Percentiles rank a stretch among this genome's conserved stretches.
phyloP scores from a whole-genome alignment of 208 protist genomes.

The Tetramitus jugosus region DNA sequence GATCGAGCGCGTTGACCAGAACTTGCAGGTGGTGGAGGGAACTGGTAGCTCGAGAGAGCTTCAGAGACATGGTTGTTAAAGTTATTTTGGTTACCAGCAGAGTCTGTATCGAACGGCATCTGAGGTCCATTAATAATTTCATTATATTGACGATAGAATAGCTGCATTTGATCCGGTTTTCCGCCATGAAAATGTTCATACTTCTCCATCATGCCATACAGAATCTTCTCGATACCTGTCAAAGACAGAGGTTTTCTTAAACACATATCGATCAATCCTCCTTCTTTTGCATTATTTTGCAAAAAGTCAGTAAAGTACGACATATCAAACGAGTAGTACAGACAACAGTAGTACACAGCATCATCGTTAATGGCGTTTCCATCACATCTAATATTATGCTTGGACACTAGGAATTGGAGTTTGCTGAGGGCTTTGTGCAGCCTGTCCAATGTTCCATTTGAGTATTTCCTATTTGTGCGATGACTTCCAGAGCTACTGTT shows the following conservation, averaged over 20 bases:
- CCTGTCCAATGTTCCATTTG: background rate
- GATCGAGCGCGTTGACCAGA: too few species aligned
- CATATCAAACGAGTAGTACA: background rate
- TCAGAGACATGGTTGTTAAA: too few species aligned
- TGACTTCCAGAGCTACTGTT: background rate
- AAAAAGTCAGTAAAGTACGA: background rate
- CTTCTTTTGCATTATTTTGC: background rate
- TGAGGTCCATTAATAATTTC: background rate
- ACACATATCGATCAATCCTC: background rate
- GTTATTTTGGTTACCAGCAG: background rate
- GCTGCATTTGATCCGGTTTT: background rate
- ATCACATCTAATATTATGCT: background rate
- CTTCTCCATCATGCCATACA: background rate
- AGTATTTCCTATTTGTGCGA: background rate
- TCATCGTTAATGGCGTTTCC: background rate
- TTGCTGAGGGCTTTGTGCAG: background rate
- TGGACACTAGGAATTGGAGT: background rate
- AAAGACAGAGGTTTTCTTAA: background rate
- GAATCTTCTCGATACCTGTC: background rate
- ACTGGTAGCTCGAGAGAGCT: background rate
- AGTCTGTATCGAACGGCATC: background rate
- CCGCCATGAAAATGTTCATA: background rate
- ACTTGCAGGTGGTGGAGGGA: background rate
- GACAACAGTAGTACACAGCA: background rate
- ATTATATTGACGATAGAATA: background rate